A percentile compares a stretch with the other conserved stretches of the same genome.
These are phyloP conservation scores for Rubroshorea leprosula DNA, from an alignment of 345 rosid species.

Conservation along the genomic window DNA sequence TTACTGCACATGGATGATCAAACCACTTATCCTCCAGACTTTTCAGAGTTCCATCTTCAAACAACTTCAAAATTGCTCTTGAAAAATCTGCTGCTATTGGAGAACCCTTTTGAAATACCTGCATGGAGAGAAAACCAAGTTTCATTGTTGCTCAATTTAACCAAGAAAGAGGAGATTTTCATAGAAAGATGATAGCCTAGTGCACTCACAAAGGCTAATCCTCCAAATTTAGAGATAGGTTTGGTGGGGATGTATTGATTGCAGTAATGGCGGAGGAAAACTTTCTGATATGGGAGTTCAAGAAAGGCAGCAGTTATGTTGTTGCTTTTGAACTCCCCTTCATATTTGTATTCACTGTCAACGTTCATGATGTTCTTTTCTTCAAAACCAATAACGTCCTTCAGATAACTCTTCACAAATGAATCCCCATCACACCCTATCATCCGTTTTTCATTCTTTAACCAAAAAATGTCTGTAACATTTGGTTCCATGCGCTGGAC, in stretches of 20 bases:
- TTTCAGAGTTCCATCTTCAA: conserved; percentile 34
- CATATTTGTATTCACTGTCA: conserved; percentile 17
- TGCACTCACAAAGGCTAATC: conserved; percentile 51
- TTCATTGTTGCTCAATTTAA: no score
- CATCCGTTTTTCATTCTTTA: conserved; percentile 22
- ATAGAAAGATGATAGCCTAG: no score
- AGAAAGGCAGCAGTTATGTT: conserved; percentile 41
- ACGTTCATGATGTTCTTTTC: conserved; percentile 18
- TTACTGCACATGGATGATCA: conserved; percentile 15
- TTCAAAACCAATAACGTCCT: conserved; percentile 24
- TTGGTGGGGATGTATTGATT: conserved; percentile 22
- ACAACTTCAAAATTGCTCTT: conserved; percentile 32
- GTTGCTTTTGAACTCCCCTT: conserved; percentile 18
- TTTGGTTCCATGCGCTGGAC: conserved; percentile 32
- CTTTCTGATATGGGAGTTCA: conserved; percentile 48
- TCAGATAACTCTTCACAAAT: conserved; percentile 35
- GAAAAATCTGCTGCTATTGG: conserved; percentile 40
- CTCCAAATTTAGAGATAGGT: conserved; percentile 40
- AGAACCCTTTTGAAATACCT: conserved; percentile 53
- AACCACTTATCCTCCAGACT: conserved; percentile 31
- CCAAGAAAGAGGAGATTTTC: no score
- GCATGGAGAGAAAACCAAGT: conserved; percentile 7
- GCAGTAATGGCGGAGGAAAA: conserved; percentile 35
- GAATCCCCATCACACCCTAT: conserved; percentile 51
- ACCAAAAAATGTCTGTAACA: conserved; percentile 28